Conservation (phyloP, 1,284 basidiomycete genomes). For the Boletellus deceptivus region DNA sequence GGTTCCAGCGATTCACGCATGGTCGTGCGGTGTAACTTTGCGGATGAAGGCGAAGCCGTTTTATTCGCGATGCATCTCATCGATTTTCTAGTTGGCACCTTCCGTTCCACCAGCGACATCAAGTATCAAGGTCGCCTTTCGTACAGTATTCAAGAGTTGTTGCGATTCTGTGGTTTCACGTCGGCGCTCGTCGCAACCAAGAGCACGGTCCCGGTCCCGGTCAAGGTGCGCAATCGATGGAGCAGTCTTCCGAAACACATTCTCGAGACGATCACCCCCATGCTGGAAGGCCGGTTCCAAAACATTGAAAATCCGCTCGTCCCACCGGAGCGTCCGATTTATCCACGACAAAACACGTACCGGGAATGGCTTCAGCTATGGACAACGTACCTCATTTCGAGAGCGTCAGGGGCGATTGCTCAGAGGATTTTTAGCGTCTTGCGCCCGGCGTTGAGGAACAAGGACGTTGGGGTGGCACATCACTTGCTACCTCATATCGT, state of each 20-base stretch:
- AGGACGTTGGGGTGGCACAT: conserved; percentile 89
- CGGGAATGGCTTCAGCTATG: conserved; percentile 96
- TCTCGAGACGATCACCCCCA: conserved; percentile 83
- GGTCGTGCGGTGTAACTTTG: conserved; percentile 82
- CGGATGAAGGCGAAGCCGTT: conserved; percentile 76
- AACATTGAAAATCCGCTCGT: conserved; percentile 40
- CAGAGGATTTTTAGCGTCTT: conserved; percentile 79
- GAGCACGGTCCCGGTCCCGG: conserved; percentile 51
- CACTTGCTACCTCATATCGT: conserved; percentile 92
- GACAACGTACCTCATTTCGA: conserved; percentile 82
- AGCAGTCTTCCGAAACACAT: conserved; percentile 78
- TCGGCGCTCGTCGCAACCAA: conserved; percentile 58
- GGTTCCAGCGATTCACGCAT: conserved; percentile 60
- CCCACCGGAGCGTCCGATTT: conserved; percentile 68
- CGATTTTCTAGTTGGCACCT: conserved; percentile 88
- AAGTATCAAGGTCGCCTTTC: conserved; percentile 89
- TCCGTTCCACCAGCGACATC: conserved; percentile 91
- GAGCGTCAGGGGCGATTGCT: conserved; percentile 57
- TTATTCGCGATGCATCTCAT: conserved; percentile 88
- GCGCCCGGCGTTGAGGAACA: conserved; percentile 76
- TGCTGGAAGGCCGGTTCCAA: conserved; percentile 77
- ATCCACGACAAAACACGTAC: conserved; percentile 75
- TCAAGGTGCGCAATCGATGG: conserved; percentile 76
- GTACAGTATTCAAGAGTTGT: conserved; percentile 90
- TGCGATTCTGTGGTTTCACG: conserved; percentile 87